A percentile compares a stretch with the other conserved stretches of the same genome.
These are phyloP conservation scores for Fraxinus cuspidata DNA, from an alignment of 257 asterid species.

Conservation along the genomic window DNA sequence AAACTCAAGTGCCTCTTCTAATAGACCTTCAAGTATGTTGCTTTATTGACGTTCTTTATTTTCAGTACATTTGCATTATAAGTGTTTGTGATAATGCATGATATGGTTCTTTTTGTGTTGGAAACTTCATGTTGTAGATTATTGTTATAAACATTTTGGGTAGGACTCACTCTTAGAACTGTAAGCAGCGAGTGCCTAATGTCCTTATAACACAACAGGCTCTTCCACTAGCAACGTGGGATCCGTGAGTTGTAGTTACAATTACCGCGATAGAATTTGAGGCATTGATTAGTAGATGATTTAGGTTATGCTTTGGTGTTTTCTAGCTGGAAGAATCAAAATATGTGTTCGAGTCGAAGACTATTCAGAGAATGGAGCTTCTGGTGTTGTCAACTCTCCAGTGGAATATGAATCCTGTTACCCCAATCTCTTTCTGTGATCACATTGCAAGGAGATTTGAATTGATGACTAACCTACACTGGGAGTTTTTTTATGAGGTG, in stretches of 20 bases:
- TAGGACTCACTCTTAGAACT: not conserved
- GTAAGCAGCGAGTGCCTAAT: not conserved
- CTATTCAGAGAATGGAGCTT: constrained; percentile 49
- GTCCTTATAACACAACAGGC: not conserved
- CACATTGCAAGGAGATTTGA: constrained; percentile 44
- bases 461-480: constrained; percentile 29
- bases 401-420: constrained; percentile 52
- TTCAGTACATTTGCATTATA: not conserved
- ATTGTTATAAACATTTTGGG: not conserved
- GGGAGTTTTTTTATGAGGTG: constrained; percentile 40
- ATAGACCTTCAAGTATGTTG: constrained; percentile 51
- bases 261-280: not conserved
- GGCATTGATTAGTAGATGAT: constrained; percentile 8
- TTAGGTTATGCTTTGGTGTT: not conserved
- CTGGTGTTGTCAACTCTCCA: constrained; percentile 42
- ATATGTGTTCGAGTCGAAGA: constrained; percentile 46
- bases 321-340: constrained; percentile 40
- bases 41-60: not conserved
- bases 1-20: constrained; percentile 52
- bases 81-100: constrained; percentile 23
- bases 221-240: not conserved
- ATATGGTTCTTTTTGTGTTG: not conserved
- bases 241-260: not conserved
- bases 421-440: constrained; percentile 53
- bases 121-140: not conserved